Evolutionary conservation across 2,329 filamentous ascomycete species (phyloP), one percentile per base, ranked within the genome.

Genomic region (Epichloe brachyelytri): DNA sequence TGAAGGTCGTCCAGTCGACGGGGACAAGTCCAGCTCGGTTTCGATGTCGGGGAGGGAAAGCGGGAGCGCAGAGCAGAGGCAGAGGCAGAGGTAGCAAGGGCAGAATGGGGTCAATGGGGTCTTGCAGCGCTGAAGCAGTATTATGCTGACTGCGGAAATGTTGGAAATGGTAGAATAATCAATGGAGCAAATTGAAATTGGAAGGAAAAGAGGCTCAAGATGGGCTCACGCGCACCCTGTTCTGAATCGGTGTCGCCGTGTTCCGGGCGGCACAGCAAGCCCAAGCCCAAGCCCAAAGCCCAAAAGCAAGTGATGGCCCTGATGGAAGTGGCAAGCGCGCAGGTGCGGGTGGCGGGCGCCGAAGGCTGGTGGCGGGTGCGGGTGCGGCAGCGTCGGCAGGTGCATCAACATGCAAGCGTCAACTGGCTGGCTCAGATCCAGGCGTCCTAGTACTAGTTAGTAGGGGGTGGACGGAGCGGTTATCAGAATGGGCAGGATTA

Each of bases 161-260:
- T 46, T 50, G 43, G 11, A 36, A 36, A 39, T 40, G 43, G 36
- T n/a, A 46, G 40, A 41, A 39, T 19, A 17, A 33, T 19, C 36
- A 37, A 49, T 37, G 48, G 48, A 49, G 39, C 36, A 37, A 20
- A 15, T 15, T 7, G 20, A 30, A 30, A 10, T 8, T 17, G 30
- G 47, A 34, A 30, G 15, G 34, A 38, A 33, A 36, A 26, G 30
- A 43, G 39, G 26, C 47, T 38, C 15, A 19, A 51, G 49, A 51
- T 46, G 49, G 43, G 26, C 49, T 38, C 49, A 41, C 30, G 30
- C 49, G 47, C 49, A 41, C 39, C 44, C 33, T 22, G n/a, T 33
- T 44, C 4, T n/a, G n/a, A 15, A 40, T 36, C 33, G 41, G 33
- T 38, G 48, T 45, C 49, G 41, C 43, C 15, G 34, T 30, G 33